Evolutionary conservation across 148 eudicot species (phyloP).

Genomic region (Cornus controversa): DNA sequence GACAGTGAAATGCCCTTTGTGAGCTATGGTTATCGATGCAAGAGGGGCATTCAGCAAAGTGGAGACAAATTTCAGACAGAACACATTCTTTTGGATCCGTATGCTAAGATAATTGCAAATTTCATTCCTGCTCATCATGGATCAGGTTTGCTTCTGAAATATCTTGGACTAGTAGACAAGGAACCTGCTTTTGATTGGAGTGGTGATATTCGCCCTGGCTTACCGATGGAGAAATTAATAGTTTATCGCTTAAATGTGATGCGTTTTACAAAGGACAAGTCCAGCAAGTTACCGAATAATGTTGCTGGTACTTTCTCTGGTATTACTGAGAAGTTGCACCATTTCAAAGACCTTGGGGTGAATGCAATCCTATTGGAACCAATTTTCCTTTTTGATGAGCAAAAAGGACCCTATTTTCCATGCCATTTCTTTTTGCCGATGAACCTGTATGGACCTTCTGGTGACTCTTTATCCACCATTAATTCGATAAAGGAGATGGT

Average conservation of each 20-base stretch:
- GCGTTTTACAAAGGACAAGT: conserved; percentile 64
- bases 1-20: conserved; percentile 46
- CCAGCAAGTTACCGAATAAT: conserved; percentile 58
- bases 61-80: conserved; percentile 6
- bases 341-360: conserved; percentile 75
- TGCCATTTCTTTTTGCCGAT: conserved; percentile 70
- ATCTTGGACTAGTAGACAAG: conserved; percentile 48
- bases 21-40: conserved; percentile 82
- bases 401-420: conserved; percentile 76
- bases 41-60: conserved; percentile 25
- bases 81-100: conserved; percentile 74
- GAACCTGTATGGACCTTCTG: conserved; percentile 56
- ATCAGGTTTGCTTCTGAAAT: conserved; percentile 23
- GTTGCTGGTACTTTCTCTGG: conserved; percentile 76
- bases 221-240: conserved; percentile 74
- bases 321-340: conserved; percentile 62
- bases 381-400: conserved; percentile 55
- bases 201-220: conserved; percentile 53
- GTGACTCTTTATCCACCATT: conserved; percentile 45
- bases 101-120: conserved; percentile 57
- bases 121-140: neutral
- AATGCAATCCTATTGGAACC: conserved; percentile 87
- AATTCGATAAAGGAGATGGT: conserved; percentile 86
- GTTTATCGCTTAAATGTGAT: conserved; percentile 73
- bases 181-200: conserved; percentile 74